phyloP scores from a whole-genome alignment of 179 eudicot genomes.

The Camellia oleifera region DNA sequence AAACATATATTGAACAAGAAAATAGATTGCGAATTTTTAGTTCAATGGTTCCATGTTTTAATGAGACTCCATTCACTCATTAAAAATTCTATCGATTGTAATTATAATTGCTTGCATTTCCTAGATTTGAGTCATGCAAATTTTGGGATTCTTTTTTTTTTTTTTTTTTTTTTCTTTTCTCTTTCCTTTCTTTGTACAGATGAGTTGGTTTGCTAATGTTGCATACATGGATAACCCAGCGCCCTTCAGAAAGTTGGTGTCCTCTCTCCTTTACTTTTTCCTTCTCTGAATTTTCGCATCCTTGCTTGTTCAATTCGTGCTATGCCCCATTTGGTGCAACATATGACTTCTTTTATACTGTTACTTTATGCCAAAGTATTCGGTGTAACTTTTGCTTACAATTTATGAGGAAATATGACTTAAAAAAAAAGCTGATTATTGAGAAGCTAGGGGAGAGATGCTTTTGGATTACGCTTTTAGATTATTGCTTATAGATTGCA shows the following conservation, averaged over 20 bases:
- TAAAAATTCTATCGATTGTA: not conserved
- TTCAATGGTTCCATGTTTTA: not conserved
- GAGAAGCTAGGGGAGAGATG: too few relatives aligned
- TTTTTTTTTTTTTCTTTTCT: not conserved
- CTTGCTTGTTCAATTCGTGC: not conserved
- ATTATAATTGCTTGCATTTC: not conserved
- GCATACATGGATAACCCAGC: conserved; percentile 2
- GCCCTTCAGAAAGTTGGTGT: conserved; percentile 19
- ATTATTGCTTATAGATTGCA: too few relatives aligned
- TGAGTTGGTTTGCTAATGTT: conserved; percentile 10
- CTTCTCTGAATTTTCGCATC: not conserved
- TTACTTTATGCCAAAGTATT: too few relatives aligned
- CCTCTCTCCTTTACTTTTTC: not conserved
- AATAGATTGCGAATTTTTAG: not conserved
- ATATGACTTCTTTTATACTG: too few relatives aligned
- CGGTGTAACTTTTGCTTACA: too few relatives aligned
- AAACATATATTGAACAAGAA: not conserved
- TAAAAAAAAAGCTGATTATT: too few relatives aligned
- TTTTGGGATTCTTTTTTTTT: not conserved
- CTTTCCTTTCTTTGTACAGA: conserved; percentile 8
- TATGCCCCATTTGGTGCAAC: too few relatives aligned
- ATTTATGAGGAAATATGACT: too few relatives aligned
- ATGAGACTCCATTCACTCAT: not conserved
- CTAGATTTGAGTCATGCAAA: not conserved
- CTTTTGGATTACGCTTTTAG: too few relatives aligned